Conservation (phyloP, 305 asterid genomes). For the Withania somnifera region DNA sequence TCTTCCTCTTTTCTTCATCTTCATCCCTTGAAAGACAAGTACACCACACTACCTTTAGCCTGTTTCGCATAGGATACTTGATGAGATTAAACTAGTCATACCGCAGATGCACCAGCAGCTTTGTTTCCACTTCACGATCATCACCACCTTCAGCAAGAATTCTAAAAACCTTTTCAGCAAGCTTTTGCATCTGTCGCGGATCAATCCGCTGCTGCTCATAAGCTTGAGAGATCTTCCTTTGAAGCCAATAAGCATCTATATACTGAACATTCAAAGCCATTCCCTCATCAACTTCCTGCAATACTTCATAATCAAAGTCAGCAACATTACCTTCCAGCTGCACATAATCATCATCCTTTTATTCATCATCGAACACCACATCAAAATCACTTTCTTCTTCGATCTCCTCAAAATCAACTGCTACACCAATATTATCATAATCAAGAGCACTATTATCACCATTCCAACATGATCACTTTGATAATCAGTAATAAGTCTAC, state of each 20-base stretch:
- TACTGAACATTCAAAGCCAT: constrained; percentile 84
- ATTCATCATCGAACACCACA: constrained; percentile 78
- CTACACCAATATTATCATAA: constrained; percentile 85
- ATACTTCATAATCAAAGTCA: constrained; percentile 57
- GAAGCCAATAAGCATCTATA: constrained; percentile 96
- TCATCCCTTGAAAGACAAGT: constrained; percentile 92
- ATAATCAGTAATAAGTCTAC: constrained; percentile 62
- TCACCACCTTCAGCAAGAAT: constrained; percentile 88
- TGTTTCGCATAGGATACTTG: constrained; percentile 58
- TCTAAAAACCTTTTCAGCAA: constrained; percentile 78
- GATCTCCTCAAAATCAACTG: constrained; percentile 51
- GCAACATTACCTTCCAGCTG: constrained; percentile 34
- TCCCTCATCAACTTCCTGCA: constrained; percentile 63
- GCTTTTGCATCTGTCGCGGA: constrained; percentile 82
- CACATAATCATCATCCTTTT: constrained; percentile 43
- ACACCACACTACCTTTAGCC: constrained; percentile 90
- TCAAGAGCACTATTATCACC: constrained; percentile 52
- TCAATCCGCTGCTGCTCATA: constrained; percentile 82
- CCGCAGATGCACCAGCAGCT: constrained; percentile 72
- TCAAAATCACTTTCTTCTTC: constrained; percentile 89
- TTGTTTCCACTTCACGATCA: constrained; percentile 81
- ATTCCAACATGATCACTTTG: constrained; percentile 42
- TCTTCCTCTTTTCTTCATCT: constrained; percentile 70
- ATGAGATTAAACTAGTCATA: constrained; percentile 71
- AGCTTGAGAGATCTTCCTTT: constrained; percentile 91